Evolutionary conservation across 2,329 filamentous ascomycete species (phyloP), one percentile per base, ranked within the genome.

Genomic region (Aspergillus calidoustus): DNA sequence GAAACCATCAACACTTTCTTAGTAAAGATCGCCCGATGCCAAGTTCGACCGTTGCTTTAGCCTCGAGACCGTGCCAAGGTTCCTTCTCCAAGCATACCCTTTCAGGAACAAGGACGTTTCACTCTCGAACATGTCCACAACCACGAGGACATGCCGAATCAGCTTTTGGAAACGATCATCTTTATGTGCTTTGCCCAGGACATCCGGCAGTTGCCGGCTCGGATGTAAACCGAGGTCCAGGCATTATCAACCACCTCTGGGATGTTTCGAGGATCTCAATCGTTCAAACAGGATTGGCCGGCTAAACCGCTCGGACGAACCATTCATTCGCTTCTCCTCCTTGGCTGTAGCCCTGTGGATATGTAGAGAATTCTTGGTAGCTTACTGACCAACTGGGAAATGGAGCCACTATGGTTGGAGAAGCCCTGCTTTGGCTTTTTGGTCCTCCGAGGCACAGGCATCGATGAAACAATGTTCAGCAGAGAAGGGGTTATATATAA

Each of bases 201-300:
- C n/a, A 22, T 30, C 15, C 47, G 55, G 47, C 55, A 51, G n/a
- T 44, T 28, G n/a, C 19, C 22, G 9, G 28, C 22, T 52, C 23
- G 31, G 47, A 31, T 51, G 44, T 44, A 43, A 28, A 46, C 55
- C 55, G 55, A 57, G 55, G 57, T 41, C 44, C 31, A 28, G 57
- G 57, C 25, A 31, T 25, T 54, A 41, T 31, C 50, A 44, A 28
- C 43, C 38, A n/a, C 31, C 28, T 38, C 8, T 13, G n/a, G 5
- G 48, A 34, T 44, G 55, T 57, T 57, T 57, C 48, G 28, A 30
- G 15, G 15, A 22, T 22, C 41, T 25, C 34, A 43, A 43, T 44
- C 34, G 8, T 19, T 22, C 34, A 34, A 25, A 54, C 41, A 19
- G 41, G 53, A 23, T 22, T n/a, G 49, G 8, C n/a, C 15, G 15